These are phyloP conservation scores for Petasospora fabianii DNA, from an alignment of 1,139 yeast species.

Conservation along the genomic window DNA sequence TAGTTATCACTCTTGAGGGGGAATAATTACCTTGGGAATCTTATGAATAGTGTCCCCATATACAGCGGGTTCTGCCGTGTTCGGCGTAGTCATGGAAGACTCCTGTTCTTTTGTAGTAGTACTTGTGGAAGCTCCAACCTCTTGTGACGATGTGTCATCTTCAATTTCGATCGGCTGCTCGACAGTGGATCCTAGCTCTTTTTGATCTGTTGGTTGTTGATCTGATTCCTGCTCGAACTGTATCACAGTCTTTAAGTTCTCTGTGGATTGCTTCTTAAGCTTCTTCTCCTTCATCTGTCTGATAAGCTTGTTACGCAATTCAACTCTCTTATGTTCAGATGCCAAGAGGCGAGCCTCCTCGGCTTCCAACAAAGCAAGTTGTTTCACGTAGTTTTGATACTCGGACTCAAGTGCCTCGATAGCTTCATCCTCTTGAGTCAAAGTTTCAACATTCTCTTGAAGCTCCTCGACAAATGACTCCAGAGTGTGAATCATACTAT, in stretches of 20 bases:
- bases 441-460: neutral
- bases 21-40: constrained; percentile 19
- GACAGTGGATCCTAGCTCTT: too few species aligned
- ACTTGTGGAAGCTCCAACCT: neutral
- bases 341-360: constrained; percentile 11
- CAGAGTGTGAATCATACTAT: neutral
- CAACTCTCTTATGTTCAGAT: constrained; percentile 8
- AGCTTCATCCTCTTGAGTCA: constrained; percentile 2
- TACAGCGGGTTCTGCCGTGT: neutral
- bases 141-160: neutral
- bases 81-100: neutral
- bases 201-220: neutral
- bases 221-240: too few species aligned
- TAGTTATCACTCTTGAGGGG: neutral
- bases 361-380: constrained; percentile 16
- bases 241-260: too few species aligned
- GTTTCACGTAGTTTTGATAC: too few species aligned
- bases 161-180: too few species aligned
- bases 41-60: constrained; percentile 15
- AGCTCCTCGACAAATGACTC: constrained; percentile 7
- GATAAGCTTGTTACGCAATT: constrained; percentile 10
- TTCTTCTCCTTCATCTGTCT: constrained; percentile 5
- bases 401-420: too few species aligned
- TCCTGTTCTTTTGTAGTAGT: neutral
- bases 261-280: neutral